Evolutionary conservation across 2,329 filamentous ascomycete species (phyloP).

Genomic region (Dactylella cylindrospora): DNA sequence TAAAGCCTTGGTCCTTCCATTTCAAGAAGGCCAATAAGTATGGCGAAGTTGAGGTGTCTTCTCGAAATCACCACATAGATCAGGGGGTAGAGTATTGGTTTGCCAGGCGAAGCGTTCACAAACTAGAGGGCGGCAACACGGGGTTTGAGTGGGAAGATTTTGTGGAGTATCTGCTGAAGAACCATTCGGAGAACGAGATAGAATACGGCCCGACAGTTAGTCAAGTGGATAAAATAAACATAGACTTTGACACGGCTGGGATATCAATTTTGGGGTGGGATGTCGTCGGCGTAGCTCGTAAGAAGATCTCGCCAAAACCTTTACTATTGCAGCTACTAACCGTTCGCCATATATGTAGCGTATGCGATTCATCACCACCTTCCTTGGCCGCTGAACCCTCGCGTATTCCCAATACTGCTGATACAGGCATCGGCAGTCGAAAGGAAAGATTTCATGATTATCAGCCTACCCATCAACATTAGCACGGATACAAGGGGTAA

Average conservation of each 20-base stretch:
- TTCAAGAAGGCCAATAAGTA: slow-evolving; percentile 25
- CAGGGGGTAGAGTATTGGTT: slow-evolving; percentile 37
- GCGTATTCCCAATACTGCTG: slow-evolving; percentile 29
- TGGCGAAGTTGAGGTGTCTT: slow-evolving; percentile 18
- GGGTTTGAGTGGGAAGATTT: slow-evolving; percentile 22
- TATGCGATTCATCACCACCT: slow-evolving; percentile 37
- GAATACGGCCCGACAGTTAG: slow-evolving; percentile 31
- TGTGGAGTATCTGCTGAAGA: slow-evolving; percentile 10
- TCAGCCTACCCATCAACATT: slow-evolving; percentile 25
- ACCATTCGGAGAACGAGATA: slow-evolving; percentile 26
- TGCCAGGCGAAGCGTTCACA: slow-evolving; percentile 28
- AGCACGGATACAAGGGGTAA: slow-evolving; percentile 6
- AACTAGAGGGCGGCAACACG: neutral
- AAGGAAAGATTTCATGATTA: slow-evolving; percentile 28
- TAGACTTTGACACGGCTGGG: slow-evolving; percentile 9
- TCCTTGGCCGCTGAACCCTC: slow-evolving; percentile 28
- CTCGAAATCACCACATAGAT: slow-evolving; percentile 8
- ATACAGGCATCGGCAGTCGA: slow-evolving; percentile 9
- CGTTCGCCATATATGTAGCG: slow-evolving; percentile 10
- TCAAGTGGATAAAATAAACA: slow-evolving; percentile 16
- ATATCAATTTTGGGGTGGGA: slow-evolving; percentile 20
- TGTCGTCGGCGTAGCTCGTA: slow-evolving; percentile 10
- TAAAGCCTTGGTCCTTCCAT: slow-evolving; percentile 18
- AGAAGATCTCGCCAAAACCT: too few species aligned
- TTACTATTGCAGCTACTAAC: too few species aligned